Base-by-base conservation (phyloP, 768 basidiomycete species). In the Tricholoma sp. region DNA sequence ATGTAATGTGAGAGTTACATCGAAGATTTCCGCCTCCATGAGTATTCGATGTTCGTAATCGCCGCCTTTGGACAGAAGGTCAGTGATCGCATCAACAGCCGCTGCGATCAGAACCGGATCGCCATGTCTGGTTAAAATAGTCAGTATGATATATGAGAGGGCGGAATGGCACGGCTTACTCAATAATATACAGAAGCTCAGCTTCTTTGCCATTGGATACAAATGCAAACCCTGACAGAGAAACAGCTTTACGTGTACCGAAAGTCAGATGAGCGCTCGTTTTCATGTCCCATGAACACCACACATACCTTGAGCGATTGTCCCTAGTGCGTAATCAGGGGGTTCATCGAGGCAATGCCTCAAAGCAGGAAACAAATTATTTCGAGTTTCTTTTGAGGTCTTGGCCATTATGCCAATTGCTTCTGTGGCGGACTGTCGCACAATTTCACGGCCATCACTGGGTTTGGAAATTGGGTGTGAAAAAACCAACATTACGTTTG, bases 141-240 rank as follows among this genome's bases (percentile, higher is more conserved):
- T 52, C 19, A 49, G 21, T 12, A 14, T 27, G 4, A 14, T 18
- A 18, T 29, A 3, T 50, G 50, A 14, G 14, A 41, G 46, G 7
- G 11, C 22, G 19, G 27, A 53, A 45, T 29, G 39, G 43, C 35
- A 22, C 9, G 2, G 16, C 59, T 55, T 45, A 62, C 63, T 56
- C 35, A 18, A 63, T 58, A 10, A 62, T 37, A 37, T 58, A 45
- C 11, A 64, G 31, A 11, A 64, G 57, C 35, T 60, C 57, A 14
- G 21, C 54, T 55, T 64, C 63, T 22, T 64, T 56, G 14, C 59
- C 59, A 56, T 50, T 55, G 6, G 37, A 54, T 21, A 61, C 35
- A 52, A 64, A 64, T 7, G 59, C 53, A 60, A 32, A 60, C 2
- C 63, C 63, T 12, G 61, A 62, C 16, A 60, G 49, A 45, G 63